These are phyloP conservation scores for Ceratocystis diversiconidia DNA, from an alignment of 2,329 filamentous ascomycete species.

Conservation along the genomic window DNA sequence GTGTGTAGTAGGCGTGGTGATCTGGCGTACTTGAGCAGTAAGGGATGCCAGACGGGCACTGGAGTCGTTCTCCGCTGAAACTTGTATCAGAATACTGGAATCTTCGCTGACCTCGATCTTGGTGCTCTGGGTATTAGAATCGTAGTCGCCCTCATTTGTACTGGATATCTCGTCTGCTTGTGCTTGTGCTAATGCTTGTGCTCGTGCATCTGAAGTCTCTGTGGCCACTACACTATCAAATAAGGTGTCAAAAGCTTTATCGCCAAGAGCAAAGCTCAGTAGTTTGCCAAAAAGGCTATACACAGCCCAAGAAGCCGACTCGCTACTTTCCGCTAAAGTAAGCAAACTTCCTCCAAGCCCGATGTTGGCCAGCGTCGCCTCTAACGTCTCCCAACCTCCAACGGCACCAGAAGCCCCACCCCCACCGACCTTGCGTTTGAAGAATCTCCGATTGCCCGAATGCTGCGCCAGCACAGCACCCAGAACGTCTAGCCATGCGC, in stretches of 20 bases:
- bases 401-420: slow-evolving; percentile 26
- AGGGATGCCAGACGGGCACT: slow-evolving; percentile 7
- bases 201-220: background rate
- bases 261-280: slow-evolving; percentile 65
- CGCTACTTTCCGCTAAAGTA: background rate
- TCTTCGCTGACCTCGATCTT: background rate
- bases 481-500: slow-evolving; percentile 58
- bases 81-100: background rate
- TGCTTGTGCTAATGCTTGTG: too few species aligned
- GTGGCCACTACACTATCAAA: slow-evolving; percentile 38
- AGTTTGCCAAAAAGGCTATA: slow-evolving; percentile 71
- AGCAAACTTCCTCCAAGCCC: slow-evolving; percentile 48
- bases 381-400: slow-evolving; percentile 64
- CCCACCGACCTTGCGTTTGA: slow-evolving; percentile 55
- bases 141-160: background rate
- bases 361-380: slow-evolving; percentile 56
- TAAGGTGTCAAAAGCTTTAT: slow-evolving; percentile 57
- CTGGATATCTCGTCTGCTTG: background rate
- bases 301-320: slow-evolving; percentile 38
- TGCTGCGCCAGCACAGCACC: slow-evolving; percentile 64
- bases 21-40: slow-evolving; percentile 28
- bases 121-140: background rate
- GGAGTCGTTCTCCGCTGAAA: background rate
- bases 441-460: slow-evolving; percentile 77
- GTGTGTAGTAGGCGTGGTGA: slow-evolving; percentile 37